Conservation (phyloP, 1,284 basidiomycete genomes). For the Sanghuangporus weigelae region DNA sequence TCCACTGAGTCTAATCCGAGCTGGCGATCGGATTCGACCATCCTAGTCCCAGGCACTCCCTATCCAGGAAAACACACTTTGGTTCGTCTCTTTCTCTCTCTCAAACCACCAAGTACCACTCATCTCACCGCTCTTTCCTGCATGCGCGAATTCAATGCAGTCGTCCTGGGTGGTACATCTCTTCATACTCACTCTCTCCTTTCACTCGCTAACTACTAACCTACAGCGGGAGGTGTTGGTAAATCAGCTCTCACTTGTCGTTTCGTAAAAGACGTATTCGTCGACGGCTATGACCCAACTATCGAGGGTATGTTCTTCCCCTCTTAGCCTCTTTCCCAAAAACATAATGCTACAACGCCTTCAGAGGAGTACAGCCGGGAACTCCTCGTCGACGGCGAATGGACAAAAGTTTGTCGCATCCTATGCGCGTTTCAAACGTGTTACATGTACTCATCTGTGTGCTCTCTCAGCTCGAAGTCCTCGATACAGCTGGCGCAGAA, state of each 20-base stretch:
- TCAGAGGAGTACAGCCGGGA: constrained; percentile 62
- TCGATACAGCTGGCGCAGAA: constrained; percentile 89
- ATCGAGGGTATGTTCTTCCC: constrained; percentile 57
- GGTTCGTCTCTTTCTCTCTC: constrained; percentile 14
- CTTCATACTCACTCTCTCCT: constrained; percentile 23
- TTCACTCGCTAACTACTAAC: neutral
- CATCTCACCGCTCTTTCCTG: constrained; percentile 7
- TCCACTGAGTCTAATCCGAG: neutral
- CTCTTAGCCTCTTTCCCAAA: constrained; percentile 1
- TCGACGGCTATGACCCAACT: constrained; percentile 77
- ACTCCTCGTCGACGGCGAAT: constrained; percentile 56
- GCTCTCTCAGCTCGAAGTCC: constrained; percentile 61
- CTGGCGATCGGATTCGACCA: constrained; percentile 16
- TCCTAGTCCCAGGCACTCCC: neutral
- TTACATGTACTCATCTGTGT: neutral
- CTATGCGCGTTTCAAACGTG: neutral
- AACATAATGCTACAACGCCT: constrained; percentile 4
- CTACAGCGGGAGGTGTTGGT: constrained; percentile 73
- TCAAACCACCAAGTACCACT: constrained; percentile 19
- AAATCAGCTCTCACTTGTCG: constrained; percentile 74
- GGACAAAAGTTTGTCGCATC: constrained; percentile 40
- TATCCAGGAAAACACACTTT: constrained; percentile 2
- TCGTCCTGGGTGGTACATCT: constrained; percentile 69
- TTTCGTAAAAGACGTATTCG: constrained; percentile 69
- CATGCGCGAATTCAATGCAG: constrained; percentile 68